A percentile compares a stretch with the other conserved stretches of the same genome.
phyloP scores from a whole-genome alignment of 352 stramenopile genomes.

The Globisporangium heterothallicum region DNA sequence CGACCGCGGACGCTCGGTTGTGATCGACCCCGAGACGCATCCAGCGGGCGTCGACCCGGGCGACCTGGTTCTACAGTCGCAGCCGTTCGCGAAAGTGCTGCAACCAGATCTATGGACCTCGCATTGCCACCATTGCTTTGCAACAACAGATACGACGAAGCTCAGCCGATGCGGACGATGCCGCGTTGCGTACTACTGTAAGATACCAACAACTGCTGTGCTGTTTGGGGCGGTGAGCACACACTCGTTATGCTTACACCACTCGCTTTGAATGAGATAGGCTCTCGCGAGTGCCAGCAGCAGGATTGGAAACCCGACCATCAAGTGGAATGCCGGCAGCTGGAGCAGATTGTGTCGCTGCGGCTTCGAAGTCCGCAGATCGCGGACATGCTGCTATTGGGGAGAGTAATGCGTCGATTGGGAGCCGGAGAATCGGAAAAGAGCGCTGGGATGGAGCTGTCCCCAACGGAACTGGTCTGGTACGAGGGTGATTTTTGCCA shows the following conservation, averaged over 20 bases:
- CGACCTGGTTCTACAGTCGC: conserved; percentile 26
- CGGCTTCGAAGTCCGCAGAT: conserved; percentile 31
- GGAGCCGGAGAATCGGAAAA: background rate
- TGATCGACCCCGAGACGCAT: conserved; percentile 9
- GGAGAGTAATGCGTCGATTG: conserved; percentile 34
- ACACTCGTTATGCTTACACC: too few relatives aligned
- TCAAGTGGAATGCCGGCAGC: conserved; percentile 44
- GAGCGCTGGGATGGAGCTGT: background rate
- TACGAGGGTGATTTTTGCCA: conserved; percentile 43
- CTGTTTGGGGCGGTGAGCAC: too few relatives aligned
- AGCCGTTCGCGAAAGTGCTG: conserved; percentile 36
- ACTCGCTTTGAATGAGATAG: too few relatives aligned
- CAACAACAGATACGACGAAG: conserved; percentile 4
- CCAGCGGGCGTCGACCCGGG: conserved; percentile 13
- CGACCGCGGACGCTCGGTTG: conserved; percentile 32
- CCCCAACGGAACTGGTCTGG: conserved; percentile 43
- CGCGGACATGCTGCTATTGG: conserved; percentile 52
- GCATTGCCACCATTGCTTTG: conserved; percentile 65
- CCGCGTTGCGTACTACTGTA: conserved; percentile 57
- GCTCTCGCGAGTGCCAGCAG: conserved; percentile 56
- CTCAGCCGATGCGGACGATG: conserved; percentile 61
- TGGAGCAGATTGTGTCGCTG: conserved; percentile 37
- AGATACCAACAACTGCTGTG: background rate
- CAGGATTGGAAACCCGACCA: conserved; percentile 61
- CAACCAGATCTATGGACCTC: conserved; percentile 45